Base-by-base conservation (phyloP, 192 early-diverging fungal species). In the Umbelopsis sp. region DNA sequence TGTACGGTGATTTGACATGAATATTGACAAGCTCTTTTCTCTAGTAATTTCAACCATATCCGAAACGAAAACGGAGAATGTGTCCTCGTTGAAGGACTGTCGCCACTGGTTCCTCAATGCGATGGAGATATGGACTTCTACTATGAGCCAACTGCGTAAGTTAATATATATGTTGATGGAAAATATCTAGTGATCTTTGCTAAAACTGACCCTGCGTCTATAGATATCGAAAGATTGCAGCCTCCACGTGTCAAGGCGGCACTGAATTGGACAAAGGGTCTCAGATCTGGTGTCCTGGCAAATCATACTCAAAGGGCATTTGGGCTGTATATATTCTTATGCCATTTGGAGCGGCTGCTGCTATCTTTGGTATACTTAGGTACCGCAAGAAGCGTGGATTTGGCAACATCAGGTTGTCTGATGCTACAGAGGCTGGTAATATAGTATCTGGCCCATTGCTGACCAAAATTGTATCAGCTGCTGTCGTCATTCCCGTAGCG, bases 201-300 rank as follows among this genome's bases (percentile, higher is more conserved):
- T 36, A 36, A 3, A 10, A 68, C 22, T 25, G 17, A 26, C n/a
- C 21, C 0, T 0, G 10, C 22, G 9, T 24, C 52, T 31, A n/a
- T 62, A 69, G 95, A 34, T 98, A 97, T 81, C 90, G 94, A 49
- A 94, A 94, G 80, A 91, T 95, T 71, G 87, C 94, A 6, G 85
- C 92, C 66, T 96, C 95, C 2, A 87, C 91, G 54, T 98, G 97
- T 72, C 81, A 75, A 29, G 91, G 89, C 29, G 95, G 95, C 1
- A 24, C 32, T 9, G 79, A 73, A 45, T 20, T 75, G 31, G 80
- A 81, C 51, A 43, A 87, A n/a, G 78, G 91, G 20, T 80, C 81
- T 36, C 77, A 94, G 71, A 85, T 86, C 21, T 88, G 86, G 76
- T 93, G 91, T 21, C 91, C 90, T 21, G 91, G 89, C 17, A 82